phyloP scores from a whole-genome alignment of 1,284 basidiomycete genomes.

The Rhizoctonia solani region DNA sequence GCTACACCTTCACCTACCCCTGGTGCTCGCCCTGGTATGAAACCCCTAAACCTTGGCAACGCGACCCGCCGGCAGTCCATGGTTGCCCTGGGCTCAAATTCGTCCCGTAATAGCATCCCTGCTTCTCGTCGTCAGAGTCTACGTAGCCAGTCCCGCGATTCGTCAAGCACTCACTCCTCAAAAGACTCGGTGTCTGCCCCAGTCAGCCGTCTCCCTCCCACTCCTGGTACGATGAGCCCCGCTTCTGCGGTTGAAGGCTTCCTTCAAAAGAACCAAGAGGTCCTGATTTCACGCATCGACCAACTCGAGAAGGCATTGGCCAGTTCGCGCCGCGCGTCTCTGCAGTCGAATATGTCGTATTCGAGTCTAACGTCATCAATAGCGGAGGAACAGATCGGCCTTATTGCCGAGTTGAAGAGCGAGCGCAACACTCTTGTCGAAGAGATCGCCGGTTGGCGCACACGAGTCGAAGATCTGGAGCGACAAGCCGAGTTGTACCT shows the following conservation, averaged over 20 bases:
- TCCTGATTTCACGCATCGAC: conserved; percentile 74
- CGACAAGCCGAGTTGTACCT: conserved; percentile 53
- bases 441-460: conserved; percentile 76
- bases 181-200: conserved; percentile 20
- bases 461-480: conserved; percentile 67
- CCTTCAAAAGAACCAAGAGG: conserved; percentile 66
- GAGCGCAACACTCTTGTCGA: conserved; percentile 78
- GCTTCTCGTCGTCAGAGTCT: conserved; percentile 43
- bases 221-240: conserved; percentile 43
- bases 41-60: conserved; percentile 32
- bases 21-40: conserved; percentile 31
- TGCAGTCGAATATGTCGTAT: conserved; percentile 28
- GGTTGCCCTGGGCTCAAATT: conserved; percentile 17
- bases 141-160: conserved; percentile 44
- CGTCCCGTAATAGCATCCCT: conserved; percentile 17
- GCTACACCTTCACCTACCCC: conserved; percentile 44
- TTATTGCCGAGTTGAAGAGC: conserved; percentile 68
- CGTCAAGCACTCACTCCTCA: conserved; percentile 16
- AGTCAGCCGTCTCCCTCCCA: conserved; percentile 67
- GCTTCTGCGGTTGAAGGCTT: conserved; percentile 57
- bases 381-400: conserved; percentile 34
- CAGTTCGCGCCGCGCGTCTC: conserved; percentile 40
- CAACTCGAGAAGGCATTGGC: conserved; percentile 71
- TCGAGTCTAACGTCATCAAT: conserved; percentile 9
- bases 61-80: conserved; percentile 24